Conservation (phyloP, 208 protist species). For the Leptomonas pyrrhocoris region DNA sequence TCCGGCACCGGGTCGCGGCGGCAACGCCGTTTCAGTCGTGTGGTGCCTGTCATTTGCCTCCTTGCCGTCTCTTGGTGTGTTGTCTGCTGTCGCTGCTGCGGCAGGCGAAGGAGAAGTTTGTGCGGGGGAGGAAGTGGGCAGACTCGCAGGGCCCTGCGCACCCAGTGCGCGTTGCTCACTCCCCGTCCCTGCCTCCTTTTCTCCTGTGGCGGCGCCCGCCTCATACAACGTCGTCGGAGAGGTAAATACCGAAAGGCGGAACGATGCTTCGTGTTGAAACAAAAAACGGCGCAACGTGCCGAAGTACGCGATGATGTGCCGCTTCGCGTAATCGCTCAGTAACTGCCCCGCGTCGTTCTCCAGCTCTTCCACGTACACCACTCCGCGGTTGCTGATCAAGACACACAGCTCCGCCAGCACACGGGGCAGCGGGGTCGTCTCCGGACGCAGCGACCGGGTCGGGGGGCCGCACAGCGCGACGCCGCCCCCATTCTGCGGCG, state of each 20-base stretch:
- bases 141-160: too few species aligned
- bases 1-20: constrained; percentile 2
- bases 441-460: constrained; percentile 6
- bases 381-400: constrained; percentile 1
- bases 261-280: constrained; percentile 12
- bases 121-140: too few species aligned
- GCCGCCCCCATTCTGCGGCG: constrained; percentile 41
- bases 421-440: constrained; percentile 32
- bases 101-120: not conserved
- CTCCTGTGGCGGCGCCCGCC: not conserved
- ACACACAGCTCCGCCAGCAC: constrained; percentile 18
- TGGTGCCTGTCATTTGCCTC: too few species aligned
- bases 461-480: constrained; percentile 22
- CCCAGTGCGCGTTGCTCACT: not conserved
- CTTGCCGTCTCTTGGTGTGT: not conserved
- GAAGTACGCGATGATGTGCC: constrained; percentile 30
- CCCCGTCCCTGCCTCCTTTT: not conserved
- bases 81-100: not conserved
- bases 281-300: constrained; percentile 34
- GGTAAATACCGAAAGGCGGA: constrained; percentile 9
- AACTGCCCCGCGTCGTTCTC: constrained; percentile 1
- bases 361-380: constrained; percentile 25
- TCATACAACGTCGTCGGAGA: not conserved
- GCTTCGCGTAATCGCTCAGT: constrained; percentile 25
- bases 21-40: not conserved